Evolutionary conservation across 1,139 yeast species (phyloP).

Genomic region (Taphrina pruni): DNA sequence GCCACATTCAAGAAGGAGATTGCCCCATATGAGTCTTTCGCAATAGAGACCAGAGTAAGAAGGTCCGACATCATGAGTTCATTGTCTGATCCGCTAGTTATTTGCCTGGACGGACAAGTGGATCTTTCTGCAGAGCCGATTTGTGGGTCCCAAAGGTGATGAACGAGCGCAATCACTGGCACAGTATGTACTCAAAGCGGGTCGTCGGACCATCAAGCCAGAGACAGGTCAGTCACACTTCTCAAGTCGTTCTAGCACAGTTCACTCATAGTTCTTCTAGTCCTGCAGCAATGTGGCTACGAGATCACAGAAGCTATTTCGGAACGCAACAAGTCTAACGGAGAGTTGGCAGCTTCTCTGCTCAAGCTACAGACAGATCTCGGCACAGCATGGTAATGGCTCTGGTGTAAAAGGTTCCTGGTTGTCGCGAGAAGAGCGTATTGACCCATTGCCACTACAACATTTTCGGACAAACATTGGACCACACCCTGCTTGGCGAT

Average conservation of each 20-base stretch:
- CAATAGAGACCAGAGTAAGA: slow-evolving; percentile 61
- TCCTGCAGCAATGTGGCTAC: slow-evolving; percentile 32
- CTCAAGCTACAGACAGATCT: slow-evolving; percentile 26
- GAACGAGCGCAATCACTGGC: slow-evolving; percentile 70
- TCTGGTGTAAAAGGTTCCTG: too few species aligned
- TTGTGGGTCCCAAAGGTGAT: slow-evolving; percentile 58
- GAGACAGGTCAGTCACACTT: slow-evolving; percentile 11
- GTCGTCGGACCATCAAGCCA: slow-evolving; percentile 62
- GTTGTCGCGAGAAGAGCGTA: too few species aligned
- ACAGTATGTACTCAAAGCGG: slow-evolving; percentile 78
- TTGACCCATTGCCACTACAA: too few species aligned
- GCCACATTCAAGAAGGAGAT: slow-evolving; percentile 75
- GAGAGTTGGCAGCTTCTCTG: slow-evolving; percentile 14
- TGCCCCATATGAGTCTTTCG: slow-evolving; percentile 65
- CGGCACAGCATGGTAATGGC: slow-evolving; percentile 3
- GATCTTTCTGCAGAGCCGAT: slow-evolving; percentile 73
- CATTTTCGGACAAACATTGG: too few species aligned
- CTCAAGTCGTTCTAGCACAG: too few species aligned
- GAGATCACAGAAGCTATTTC: slow-evolving; percentile 11
- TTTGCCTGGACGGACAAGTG: slow-evolving; percentile 85
- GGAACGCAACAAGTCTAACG: slow-evolving; percentile 11
- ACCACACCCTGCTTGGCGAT: too few species aligned
- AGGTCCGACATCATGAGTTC: neutral
- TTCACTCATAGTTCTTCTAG: neutral
- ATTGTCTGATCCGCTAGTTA: neutral